These are phyloP conservation scores for Phytophthora hybrid DNA, from an alignment of 352 stramenopile species.

Conservation along the genomic window DNA sequence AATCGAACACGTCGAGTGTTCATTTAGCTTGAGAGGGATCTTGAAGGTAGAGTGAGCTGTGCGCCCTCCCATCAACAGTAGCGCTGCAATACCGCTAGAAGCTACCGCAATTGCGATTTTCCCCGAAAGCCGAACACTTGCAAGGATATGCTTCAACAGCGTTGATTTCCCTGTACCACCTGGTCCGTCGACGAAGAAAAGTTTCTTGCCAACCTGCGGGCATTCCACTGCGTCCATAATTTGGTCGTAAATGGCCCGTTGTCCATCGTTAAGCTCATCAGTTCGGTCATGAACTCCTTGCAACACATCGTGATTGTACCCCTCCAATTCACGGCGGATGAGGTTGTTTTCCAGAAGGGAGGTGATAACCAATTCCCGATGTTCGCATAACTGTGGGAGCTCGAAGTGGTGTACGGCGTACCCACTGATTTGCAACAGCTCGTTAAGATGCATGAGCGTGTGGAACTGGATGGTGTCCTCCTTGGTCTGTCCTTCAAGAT, in stretches of 20 bases:
- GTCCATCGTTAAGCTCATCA: too few relatives aligned
- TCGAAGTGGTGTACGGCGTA: background rate
- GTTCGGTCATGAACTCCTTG: too few relatives aligned
- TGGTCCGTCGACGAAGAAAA: background rate
- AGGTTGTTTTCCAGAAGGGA: background rate
- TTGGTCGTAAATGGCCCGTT: too few relatives aligned
- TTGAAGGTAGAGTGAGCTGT: too few relatives aligned
- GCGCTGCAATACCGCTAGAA: background rate
- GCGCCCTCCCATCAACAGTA: background rate
- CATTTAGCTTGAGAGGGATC: too few relatives aligned
- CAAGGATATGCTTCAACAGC: background rate
- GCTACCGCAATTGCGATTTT: background rate
- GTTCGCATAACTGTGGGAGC: background rate
- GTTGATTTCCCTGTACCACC: background rate
- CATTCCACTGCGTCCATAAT: background rate
- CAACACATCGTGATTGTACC: too few relatives aligned
- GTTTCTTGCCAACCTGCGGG: background rate
- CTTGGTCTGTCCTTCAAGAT: too few relatives aligned
- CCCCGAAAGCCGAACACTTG: background rate
- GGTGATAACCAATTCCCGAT: background rate
- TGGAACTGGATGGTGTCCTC: too few relatives aligned
- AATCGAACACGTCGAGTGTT: too few relatives aligned
- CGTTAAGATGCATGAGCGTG: too few relatives aligned
- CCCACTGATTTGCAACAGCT: background rate
- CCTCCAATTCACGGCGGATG: too few relatives aligned